Conservation (phyloP, 129 eudicot genomes). For the Sambucus nigra region DNA sequence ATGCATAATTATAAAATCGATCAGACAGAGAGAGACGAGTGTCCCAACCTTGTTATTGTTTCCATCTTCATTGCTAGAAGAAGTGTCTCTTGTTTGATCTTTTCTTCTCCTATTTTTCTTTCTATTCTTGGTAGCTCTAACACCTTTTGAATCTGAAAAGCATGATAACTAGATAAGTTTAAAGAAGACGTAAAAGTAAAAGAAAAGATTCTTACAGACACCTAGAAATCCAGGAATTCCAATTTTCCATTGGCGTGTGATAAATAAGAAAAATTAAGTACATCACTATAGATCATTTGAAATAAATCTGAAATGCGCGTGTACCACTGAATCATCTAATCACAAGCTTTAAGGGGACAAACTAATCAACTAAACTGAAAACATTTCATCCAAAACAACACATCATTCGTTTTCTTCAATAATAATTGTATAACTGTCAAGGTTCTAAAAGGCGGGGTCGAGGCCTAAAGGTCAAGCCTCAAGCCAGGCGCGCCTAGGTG, state of each 20-base stretch:
- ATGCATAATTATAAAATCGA: background rate
- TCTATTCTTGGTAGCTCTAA: constrained; percentile 56
- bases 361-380: no score
- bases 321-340: background rate
- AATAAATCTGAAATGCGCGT: background rate
- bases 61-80: constrained; percentile 25
- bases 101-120: constrained; percentile 72
- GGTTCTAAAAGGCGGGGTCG: no score
- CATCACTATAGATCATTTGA: background rate
- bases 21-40: background rate
- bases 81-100: constrained; percentile 52
- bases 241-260: background rate
- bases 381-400: no score
- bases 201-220: background rate
- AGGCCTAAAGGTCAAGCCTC: no score
- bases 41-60: constrained; percentile 36
- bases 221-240: background rate
- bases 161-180: background rate
- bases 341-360: background rate
- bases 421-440: no score
- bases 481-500: no score
- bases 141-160: constrained; percentile 60
- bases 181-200: background rate
- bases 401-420: no score
- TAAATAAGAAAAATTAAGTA: background rate